Percentiles rank a stretch among this genome's conserved stretches.
Conservation (phyloP, 208 protist genomes). For the Crithidia sp. region DNA sequence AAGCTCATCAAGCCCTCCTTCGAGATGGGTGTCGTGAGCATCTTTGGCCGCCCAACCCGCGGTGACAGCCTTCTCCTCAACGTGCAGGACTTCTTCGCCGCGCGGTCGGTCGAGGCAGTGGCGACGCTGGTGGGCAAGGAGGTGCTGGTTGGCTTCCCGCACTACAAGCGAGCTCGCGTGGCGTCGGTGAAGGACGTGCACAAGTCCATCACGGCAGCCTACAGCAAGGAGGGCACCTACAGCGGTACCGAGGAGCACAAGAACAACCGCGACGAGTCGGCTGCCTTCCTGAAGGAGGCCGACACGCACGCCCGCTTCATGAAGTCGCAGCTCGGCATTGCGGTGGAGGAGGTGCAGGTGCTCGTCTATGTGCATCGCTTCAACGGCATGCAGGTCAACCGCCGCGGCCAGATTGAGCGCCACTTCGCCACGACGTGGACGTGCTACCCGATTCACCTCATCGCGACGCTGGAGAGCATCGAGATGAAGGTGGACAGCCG, state of each 20-base stretch:
- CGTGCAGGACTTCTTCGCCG: slow-evolving; percentile 41
- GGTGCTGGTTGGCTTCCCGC: slow-evolving; percentile 87
- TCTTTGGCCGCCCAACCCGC: slow-evolving; percentile 77
- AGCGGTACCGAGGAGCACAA: slow-evolving; percentile 54
- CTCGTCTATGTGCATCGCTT: slow-evolving; percentile 90
- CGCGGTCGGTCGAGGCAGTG: slow-evolving; percentile 38
- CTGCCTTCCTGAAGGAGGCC: slow-evolving; percentile 62
- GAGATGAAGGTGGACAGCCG: slow-evolving; percentile 72
- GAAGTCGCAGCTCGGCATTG: slow-evolving; percentile 83
- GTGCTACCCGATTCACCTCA: slow-evolving; percentile 78
- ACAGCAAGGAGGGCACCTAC: slow-evolving; percentile 65
- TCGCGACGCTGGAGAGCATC: slow-evolving; percentile 61
- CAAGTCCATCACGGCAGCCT: slow-evolving; percentile 49
- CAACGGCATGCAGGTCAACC: slow-evolving; percentile 69
- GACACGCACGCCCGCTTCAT: slow-evolving; percentile 81
- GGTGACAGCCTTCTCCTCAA: slow-evolving; percentile 81
- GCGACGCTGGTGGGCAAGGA: slow-evolving; percentile 72
- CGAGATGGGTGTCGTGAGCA: slow-evolving; percentile 62
- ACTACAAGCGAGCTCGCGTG: slow-evolving; percentile 87
- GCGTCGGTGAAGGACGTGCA: slow-evolving; percentile 64
- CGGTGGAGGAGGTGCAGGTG: slow-evolving; percentile 51
- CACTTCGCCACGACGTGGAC: slow-evolving; percentile 78
- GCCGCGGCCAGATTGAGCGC: slow-evolving; percentile 59
- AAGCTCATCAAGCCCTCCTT: slow-evolving; percentile 53
- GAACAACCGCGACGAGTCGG: slow-evolving; percentile 73